These are phyloP conservation scores for Isatis tinctoria DNA, from an alignment of 345 rosid species.

Conservation along the genomic window DNA sequence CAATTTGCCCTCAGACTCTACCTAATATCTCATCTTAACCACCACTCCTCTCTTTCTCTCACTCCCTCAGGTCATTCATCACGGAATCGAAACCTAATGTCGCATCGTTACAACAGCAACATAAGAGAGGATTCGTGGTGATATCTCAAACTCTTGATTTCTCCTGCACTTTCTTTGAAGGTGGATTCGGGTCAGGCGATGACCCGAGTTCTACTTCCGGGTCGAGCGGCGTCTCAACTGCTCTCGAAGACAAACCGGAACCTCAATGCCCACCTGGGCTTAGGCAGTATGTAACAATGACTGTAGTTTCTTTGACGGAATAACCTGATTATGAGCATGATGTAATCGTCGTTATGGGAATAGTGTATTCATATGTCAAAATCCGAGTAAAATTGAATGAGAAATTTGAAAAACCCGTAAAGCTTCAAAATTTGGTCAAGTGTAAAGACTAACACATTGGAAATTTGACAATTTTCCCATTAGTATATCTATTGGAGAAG, in stretches of 20 bases:
- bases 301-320: too few relatives aligned
- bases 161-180: conserved; percentile 76
- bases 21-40: conserved; percentile 29
- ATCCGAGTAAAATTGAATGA: too few relatives aligned
- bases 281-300: conserved; percentile 81
- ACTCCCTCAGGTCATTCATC: conserved; percentile 36
- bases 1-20: conserved; percentile 33
- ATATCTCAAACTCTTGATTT: conserved; percentile 68
- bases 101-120: conserved; percentile 7
- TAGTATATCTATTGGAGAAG: too few relatives aligned
- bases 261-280: conserved; percentile 95
- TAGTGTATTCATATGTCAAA: too few relatives aligned
- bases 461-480: too few relatives aligned
- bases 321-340: too few relatives aligned
- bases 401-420: too few relatives aligned
- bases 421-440: too few relatives aligned
- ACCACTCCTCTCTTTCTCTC: conserved; percentile 46
- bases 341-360: too few relatives aligned
- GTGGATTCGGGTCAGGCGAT: conserved; percentile 65
- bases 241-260: conserved; percentile 68
- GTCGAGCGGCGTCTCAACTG: conserved; percentile 39
- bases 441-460: too few relatives aligned
- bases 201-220: conserved; percentile 52
- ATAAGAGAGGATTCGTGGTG: conserved; percentile 22
- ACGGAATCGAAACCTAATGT: conserved; percentile 30